These are phyloP conservation scores for Piromyces finnis DNA, from an alignment of 192 early-diverging fungal species.

Conservation along the genomic window DNA sequence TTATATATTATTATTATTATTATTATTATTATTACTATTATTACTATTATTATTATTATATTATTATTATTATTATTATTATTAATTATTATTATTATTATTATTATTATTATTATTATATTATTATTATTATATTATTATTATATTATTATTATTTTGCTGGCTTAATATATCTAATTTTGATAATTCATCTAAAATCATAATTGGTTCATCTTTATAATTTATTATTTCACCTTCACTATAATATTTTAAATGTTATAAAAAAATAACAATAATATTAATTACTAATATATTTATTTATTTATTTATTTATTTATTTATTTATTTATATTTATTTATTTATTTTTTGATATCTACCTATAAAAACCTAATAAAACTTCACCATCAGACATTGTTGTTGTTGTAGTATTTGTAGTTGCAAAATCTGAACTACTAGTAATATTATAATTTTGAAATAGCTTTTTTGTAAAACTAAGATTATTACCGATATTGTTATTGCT, in stretches of 20 bases:
- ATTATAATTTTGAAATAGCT: not conserved
- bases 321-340: too few relatives aligned
- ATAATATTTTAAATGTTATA: too few relatives aligned
- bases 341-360: not conserved
- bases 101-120: not conserved
- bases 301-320: too few relatives aligned
- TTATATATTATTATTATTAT: not conserved
- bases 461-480: not conserved
- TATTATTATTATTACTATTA: not conserved
- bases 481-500: too few relatives aligned
- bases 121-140: not conserved
- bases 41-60: not conserved
- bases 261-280: too few relatives aligned
- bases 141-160: not conserved
- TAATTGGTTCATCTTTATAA: not conserved
- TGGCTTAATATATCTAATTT: not conserved
- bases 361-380: not conserved
- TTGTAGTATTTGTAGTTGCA: not conserved
- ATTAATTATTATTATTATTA: not conserved
- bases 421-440: not conserved
- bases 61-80: not conserved
- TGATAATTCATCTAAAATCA: not conserved
- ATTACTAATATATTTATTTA: not conserved
- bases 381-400: not conserved
- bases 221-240: not conserved